phyloP scores from a whole-genome alignment of 106 monocot genomes.

The Xerophyta viscosa region DNA sequence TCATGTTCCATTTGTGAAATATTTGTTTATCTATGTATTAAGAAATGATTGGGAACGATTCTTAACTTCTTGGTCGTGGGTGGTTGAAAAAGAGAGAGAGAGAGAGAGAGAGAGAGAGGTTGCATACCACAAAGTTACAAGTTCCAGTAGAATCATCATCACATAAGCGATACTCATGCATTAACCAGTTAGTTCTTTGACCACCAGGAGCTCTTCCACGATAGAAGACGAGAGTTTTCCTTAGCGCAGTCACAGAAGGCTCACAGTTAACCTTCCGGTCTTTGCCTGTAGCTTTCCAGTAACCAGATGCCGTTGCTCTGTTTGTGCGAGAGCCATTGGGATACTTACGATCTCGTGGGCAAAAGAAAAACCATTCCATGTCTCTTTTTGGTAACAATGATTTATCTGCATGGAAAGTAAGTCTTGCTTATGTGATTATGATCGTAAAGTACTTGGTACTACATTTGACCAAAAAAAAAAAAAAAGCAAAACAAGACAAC shows the following conservation, averaged over 20 bases:
- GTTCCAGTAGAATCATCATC: constrained; percentile 49
- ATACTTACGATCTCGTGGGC: constrained; percentile 75
- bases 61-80: too few species aligned
- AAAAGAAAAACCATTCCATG: constrained; percentile 95
- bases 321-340: constrained; percentile 89
- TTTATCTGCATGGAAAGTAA: constrained; percentile 42
- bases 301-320: constrained; percentile 63
- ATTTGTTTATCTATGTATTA: too few species aligned
- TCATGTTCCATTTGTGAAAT: too few species aligned
- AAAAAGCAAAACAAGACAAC: too few species aligned
- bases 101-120: background rate
- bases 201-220: constrained; percentile 80
- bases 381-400: constrained; percentile 82
- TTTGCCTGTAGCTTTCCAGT: constrained; percentile 92
- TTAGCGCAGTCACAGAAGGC: constrained; percentile 33
- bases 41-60: too few species aligned
- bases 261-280: constrained; percentile 68
- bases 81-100: too few species aligned
- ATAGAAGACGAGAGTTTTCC: constrained; percentile 92
- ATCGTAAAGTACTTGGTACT: background rate
- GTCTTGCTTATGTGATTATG: background rate
- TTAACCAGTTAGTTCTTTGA: constrained; percentile 81
- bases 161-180: constrained; percentile 88
- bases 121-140: constrained; percentile 54
- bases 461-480: background rate